Conservation (phyloP, 495 filamentous ascomycete genomes). For the Talaromyces proteolyticus region DNA sequence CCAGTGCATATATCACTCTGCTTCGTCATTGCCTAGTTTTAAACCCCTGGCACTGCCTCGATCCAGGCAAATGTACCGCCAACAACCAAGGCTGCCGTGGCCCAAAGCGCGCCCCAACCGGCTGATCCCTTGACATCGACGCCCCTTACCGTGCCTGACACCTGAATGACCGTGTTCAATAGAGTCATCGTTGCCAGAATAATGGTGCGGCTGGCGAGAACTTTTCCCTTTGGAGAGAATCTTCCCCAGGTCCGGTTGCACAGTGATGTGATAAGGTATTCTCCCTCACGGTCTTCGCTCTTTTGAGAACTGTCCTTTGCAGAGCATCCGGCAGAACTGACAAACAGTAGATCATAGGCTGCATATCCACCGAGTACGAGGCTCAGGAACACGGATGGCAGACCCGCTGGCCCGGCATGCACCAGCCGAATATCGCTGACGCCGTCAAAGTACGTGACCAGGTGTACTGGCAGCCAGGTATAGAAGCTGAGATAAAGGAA, state of each 20-base stretch:
- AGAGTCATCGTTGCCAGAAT: slow-evolving; percentile 50
- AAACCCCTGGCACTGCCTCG: slow-evolving; percentile 43
- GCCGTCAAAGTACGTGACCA: slow-evolving; percentile 65
- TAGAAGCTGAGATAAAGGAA: slow-evolving; percentile 57
- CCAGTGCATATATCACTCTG: too few relatives aligned
- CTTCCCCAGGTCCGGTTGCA: slow-evolving; percentile 43
- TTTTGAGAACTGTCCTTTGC: slow-evolving; percentile 22
- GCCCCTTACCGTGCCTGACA: slow-evolving; percentile 55
- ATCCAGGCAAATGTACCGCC: slow-evolving; percentile 58
- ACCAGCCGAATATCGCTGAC: slow-evolving; percentile 59
- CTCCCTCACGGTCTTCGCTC: slow-evolving; percentile 47
- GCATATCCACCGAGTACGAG: slow-evolving; percentile 64
- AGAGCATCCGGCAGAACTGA: slow-evolving; percentile 48
- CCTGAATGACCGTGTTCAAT: slow-evolving; percentile 60
- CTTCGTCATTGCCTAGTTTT: too few relatives aligned
- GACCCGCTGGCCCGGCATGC: slow-evolving; percentile 46
- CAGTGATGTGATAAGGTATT: slow-evolving; percentile 56
- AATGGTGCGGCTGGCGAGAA: slow-evolving; percentile 57
- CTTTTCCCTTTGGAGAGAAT: slow-evolving; percentile 55
- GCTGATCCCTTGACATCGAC: slow-evolving; percentile 60
- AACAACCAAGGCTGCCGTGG: slow-evolving; percentile 49
- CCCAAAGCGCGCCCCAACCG: slow-evolving; percentile 69
- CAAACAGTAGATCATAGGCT: slow-evolving; percentile 68
- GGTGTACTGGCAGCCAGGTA: slow-evolving; percentile 57
- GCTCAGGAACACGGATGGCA: slow-evolving; percentile 40